These are phyloP conservation scores for Atkinsonella hypoxylon DNA, from an alignment of 2,329 filamentous ascomycete genomes.

Conservation along the genomic window DNA sequence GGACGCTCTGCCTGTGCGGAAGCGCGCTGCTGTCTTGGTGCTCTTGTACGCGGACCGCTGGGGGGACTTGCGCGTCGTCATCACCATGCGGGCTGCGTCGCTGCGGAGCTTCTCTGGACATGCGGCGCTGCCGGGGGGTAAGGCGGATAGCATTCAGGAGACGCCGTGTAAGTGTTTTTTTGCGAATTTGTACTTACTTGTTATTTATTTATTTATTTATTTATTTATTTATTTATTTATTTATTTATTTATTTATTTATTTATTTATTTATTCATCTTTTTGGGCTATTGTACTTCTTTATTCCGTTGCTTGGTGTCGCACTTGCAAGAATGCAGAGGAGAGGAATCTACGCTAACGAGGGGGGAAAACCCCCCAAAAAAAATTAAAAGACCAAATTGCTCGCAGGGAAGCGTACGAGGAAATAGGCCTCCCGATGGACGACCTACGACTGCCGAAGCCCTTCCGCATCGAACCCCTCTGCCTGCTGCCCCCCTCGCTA, in stretches of 20 bases:
- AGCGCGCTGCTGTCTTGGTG: slow-evolving; percentile 77
- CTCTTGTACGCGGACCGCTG: slow-evolving; percentile 74
- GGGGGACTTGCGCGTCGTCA: slow-evolving; percentile 64
- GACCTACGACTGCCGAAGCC: slow-evolving; percentile 58
- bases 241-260: no score
- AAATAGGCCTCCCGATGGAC: slow-evolving; percentile 75
- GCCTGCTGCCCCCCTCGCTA: slow-evolving; percentile 66
- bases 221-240: background rate
- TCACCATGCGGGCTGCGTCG: slow-evolving; percentile 55
- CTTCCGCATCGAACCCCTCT: slow-evolving; percentile 79
- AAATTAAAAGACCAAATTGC: slow-evolving; percentile 80
- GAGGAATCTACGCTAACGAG: no score
- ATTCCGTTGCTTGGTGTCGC: no score
- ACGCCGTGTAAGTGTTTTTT: slow-evolving; percentile 40
- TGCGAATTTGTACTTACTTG: background rate
- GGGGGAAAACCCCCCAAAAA: no score
- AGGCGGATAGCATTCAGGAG: slow-evolving; percentile 45
- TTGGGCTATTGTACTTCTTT: no score
- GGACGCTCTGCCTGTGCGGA: slow-evolving; percentile 47
- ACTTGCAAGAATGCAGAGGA: no score
- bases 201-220: background rate
- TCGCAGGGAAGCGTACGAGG: slow-evolving; percentile 80
- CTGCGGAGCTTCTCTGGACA: slow-evolving; percentile 67
- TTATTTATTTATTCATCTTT: no score
- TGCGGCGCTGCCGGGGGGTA: slow-evolving; percentile 75